Percentiles rank a stretch among this genome's conserved stretches.
Evolutionary conservation across 2,329 filamentous ascomycete species (phyloP).

Genomic region (Apiospora saccharicola): DNA sequence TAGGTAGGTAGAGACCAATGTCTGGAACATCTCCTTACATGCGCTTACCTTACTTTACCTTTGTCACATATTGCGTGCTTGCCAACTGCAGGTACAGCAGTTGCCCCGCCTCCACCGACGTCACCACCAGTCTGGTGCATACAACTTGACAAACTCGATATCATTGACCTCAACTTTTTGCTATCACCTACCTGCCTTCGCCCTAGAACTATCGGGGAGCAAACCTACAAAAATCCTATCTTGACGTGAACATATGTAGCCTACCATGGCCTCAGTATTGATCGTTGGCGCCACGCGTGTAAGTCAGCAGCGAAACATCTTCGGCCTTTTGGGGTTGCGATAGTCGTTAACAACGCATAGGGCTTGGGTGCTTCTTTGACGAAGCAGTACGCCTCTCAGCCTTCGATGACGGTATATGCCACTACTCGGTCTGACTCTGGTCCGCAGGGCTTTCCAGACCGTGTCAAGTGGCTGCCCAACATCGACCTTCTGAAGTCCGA

Average conservation of each 20-base stretch:
- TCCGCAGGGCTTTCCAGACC: conserved; percentile 51
- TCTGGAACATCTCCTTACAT: neutral
- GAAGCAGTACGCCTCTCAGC: conserved; percentile 61
- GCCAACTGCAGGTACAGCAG: neutral
- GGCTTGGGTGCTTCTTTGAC: conserved; percentile 70
- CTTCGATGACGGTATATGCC: conserved; percentile 61
- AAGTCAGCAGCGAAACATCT: neutral
- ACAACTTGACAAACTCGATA: neutral
- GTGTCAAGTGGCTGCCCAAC: conserved; percentile 63
- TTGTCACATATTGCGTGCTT: conserved; percentile 4
- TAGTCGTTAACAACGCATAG: neutral
- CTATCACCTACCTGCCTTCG: neutral
- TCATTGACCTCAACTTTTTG: neutral
- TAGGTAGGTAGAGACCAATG: neutral
- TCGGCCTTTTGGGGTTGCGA: no score
- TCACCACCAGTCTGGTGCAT: neutral
- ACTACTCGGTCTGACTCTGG: conserved; percentile 60
- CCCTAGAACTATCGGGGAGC: neutral
- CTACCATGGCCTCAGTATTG: conserved; percentile 59
- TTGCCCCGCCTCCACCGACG: conserved; percentile 12
- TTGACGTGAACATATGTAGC: neutral
- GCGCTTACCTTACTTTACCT: neutral
- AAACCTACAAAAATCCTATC: neutral
- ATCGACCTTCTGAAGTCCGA: conserved; percentile 62
- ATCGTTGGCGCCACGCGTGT: conserved; percentile 71